Evolutionary conservation across 306 rosid species (phyloP), one percentile per base, ranked within the genome.

Genomic region (Macrotyloma uniflorum): DNA sequence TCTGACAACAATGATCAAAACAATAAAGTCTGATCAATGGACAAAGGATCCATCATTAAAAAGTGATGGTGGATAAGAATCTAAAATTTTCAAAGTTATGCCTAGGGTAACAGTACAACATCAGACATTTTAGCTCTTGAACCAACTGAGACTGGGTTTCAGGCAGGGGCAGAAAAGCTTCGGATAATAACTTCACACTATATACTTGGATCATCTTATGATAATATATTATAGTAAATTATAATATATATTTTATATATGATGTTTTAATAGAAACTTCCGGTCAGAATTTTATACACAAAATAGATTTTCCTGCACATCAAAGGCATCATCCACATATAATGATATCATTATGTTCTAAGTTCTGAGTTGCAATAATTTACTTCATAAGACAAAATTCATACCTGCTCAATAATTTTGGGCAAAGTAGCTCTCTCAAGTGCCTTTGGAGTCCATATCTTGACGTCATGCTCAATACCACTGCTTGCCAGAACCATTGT

Each of bases 391-490:
- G 64, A 84, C 28, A 33, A 50, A 71, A 74, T 40, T 64, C 74
- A 19, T 91, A 95, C 99, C 97, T 82, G 83, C 74, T 89, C 91
- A 43, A 95, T 85, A 33, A 81, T 93, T 83, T 65, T 76, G 20
- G 99, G 99, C 78, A 91, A 74, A 40, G 61, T 78, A 87, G 93
- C 97, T 82, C 88, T 95, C 88, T 93, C 96, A 9, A 59, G 59
- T 70, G 98, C 96, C 87, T 85, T 93, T 40, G 99, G 96, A 70
- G 93, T 92, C 99, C 99, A 95, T 43, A 95, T 83, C 86, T 95
- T 95, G 76, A 95, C 77, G 84, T 95, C 91, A 76, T 57, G 43
- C 42, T 95, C 99, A 74, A 95, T 88, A 79, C 99, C 99, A 23
- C 99, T 88, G 86, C 99, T 95, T 72, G 98, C 99, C 86, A 95